A percentile compares a stretch with the other conserved stretches of the same genome.
phyloP scores from a whole-genome alignment of 495 filamentous ascomycete genomes.

The Sordaria brevicollis region DNA sequence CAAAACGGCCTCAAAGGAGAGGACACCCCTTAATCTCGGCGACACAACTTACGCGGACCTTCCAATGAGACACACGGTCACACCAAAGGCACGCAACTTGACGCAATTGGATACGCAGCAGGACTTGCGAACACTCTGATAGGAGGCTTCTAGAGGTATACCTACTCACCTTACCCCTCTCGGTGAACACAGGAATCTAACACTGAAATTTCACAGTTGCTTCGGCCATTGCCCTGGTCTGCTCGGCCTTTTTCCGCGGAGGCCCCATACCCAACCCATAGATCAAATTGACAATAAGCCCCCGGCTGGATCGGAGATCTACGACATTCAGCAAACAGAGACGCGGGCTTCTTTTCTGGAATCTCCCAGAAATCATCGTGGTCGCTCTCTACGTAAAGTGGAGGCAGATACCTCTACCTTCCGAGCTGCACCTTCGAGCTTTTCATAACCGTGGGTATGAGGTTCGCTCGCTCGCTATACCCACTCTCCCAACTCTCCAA shows the following conservation, averaged over 20 bases:
- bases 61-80: background rate
- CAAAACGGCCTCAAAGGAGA: background rate
- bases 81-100: background rate
- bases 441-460: too few relatives aligned
- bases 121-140: background rate
- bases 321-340: background rate
- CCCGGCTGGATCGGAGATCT: background rate
- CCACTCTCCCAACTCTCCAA: too few relatives aligned
- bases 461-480: too few relatives aligned
- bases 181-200: background rate
- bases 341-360: background rate
- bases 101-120: background rate
- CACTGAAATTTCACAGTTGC: background rate
- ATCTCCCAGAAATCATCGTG: background rate
- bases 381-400: background rate
- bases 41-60: background rate
- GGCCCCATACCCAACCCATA: background rate
- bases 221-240: background rate
- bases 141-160: background rate
- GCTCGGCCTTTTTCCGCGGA: background rate
- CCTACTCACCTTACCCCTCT: background rate
- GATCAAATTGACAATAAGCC: background rate
- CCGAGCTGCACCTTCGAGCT: background rate
- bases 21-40: background rate
- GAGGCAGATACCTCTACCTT: background rate